Evolutionary conservation across 768 basidiomycete species (phyloP).

Genomic region (Boletus vermiculosoides): DNA sequence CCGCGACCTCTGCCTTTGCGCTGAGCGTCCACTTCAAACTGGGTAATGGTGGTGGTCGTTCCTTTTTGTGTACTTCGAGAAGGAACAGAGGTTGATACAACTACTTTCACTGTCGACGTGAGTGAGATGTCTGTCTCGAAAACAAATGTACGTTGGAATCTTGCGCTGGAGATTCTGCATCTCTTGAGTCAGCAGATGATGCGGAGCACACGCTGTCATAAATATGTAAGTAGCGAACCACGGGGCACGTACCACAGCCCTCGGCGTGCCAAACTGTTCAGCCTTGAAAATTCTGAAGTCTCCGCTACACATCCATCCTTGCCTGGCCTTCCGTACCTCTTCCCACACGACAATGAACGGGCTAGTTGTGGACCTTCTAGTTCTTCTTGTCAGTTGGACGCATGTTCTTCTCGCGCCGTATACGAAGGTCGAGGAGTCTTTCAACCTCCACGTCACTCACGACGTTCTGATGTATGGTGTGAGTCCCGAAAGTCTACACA

Average conservation of each 20-base stretch:
- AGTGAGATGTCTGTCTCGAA: not conserved
- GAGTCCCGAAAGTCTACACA: slow-evolving; percentile 37
- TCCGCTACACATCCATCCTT: not conserved
- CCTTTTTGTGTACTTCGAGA: slow-evolving; percentile 47
- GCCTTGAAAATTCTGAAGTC: not conserved
- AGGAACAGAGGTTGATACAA: slow-evolving; percentile 61
- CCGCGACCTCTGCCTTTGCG: slow-evolving; percentile 39
- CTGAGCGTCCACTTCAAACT: slow-evolving; percentile 35
- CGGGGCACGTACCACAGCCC: too few species aligned
- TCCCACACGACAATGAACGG: slow-evolving; percentile 10
- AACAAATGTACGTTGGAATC: not conserved
- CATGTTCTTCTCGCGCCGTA: slow-evolving; percentile 83
- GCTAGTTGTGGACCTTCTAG: slow-evolving; percentile 45
- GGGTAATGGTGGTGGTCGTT: slow-evolving; percentile 54
- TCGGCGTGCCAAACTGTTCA: too few species aligned
- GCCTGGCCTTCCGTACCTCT: not conserved
- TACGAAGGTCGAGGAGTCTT: slow-evolving; percentile 97
- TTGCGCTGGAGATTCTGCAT: not conserved
- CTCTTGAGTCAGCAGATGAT: too few species aligned
- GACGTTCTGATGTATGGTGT: slow-evolving; percentile 83
- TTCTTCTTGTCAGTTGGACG: slow-evolving; percentile 51
- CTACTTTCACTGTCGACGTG: slow-evolving; percentile 41
- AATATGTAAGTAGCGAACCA: not conserved
- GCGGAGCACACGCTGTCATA: not conserved
- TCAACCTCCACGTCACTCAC: slow-evolving; percentile 89